phyloP scores from a whole-genome alignment of 1,139 yeast species.

The Taphrina sp. region DNA sequence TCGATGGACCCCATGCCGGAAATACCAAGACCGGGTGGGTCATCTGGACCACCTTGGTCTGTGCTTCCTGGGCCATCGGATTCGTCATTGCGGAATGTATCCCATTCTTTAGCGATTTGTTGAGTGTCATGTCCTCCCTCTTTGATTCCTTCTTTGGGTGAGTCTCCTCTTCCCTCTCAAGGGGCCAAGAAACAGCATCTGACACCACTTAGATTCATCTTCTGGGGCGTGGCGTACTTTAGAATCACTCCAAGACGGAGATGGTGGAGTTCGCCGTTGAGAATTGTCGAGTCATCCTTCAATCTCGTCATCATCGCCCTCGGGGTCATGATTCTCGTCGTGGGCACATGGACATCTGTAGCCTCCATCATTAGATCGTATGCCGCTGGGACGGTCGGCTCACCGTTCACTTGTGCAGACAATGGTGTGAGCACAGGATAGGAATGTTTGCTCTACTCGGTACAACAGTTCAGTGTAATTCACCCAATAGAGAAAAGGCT shows the following conservation, averaged over 20 bases:
- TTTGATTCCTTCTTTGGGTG: constrained; percentile 68
- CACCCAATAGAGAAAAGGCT: too few species aligned
- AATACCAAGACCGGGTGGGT: constrained; percentile 58
- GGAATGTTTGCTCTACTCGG: too few species aligned
- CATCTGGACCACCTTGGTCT: constrained; percentile 52
- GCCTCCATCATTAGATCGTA: constrained; percentile 55
- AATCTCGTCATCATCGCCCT: constrained; percentile 49
- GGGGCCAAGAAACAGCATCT: too few species aligned
- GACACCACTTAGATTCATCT: too few species aligned
- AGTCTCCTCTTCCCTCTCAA: too few species aligned
- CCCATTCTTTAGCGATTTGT: constrained; percentile 60
- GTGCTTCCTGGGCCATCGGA: constrained; percentile 49
- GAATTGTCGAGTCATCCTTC: constrained; percentile 42
- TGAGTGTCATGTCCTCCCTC: constrained; percentile 61
- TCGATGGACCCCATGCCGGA: constrained; percentile 20
- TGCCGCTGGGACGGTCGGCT: constrained; percentile 52
- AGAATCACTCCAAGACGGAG: constrained; percentile 39
- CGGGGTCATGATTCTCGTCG: constrained; percentile 59
- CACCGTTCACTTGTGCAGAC: constrained; percentile 53
- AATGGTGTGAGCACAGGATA: constrained; percentile 44
- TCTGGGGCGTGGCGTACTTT: constrained; percentile 64
- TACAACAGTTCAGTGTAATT: too few species aligned
- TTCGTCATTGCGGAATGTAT: constrained; percentile 62
- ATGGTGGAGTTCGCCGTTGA: constrained; percentile 38
- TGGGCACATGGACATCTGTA: constrained; percentile 58